Percentiles rank a stretch among this genome's conserved stretches.
These are phyloP conservation scores for Saururus chinensis DNA, from an alignment of 164 flowering plant species.

Conservation along the genomic window DNA sequence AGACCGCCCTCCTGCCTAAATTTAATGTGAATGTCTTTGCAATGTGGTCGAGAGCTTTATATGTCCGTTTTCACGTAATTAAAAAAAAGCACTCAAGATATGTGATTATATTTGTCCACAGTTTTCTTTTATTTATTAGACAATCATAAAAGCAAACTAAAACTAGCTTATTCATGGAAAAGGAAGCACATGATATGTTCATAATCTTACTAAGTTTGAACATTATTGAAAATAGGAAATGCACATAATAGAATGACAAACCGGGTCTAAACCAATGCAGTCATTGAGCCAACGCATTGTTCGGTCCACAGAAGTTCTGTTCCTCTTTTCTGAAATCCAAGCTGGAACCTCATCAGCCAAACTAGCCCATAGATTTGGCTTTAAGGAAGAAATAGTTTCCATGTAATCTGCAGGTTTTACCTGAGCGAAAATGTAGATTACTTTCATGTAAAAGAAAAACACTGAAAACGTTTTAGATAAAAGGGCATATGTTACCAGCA, in stretches of 20 bases:
- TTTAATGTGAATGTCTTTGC: background rate
- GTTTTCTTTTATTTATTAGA: too few species aligned
- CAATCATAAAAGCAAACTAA: too few species aligned
- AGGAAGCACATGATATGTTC: too few species aligned
- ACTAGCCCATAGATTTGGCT: slow-evolving; percentile 65
- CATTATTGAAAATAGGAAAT: too few species aligned
- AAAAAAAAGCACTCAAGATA: too few species aligned
- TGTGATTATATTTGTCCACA: too few species aligned
- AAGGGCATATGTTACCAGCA: slow-evolving; percentile 26
- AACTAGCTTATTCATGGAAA: too few species aligned
- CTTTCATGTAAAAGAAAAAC: background rate
- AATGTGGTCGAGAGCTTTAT: background rate
- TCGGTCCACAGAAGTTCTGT: slow-evolving; percentile 69
- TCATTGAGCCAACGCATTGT: slow-evolving; percentile 85
- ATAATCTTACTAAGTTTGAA: too few species aligned
- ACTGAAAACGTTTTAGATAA: background rate
- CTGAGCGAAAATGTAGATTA: slow-evolving; percentile 18
- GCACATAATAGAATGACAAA: slow-evolving; percentile 5
- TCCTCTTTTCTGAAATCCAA: slow-evolving; percentile 70
- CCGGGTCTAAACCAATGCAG: slow-evolving; percentile 47
- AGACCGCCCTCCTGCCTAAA: slow-evolving; percentile 20
- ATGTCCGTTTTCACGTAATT: too few species aligned
- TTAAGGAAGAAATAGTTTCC: slow-evolving; percentile 59
- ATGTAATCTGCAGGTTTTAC: slow-evolving; percentile 61
- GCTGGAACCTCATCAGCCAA: slow-evolving; percentile 91